Conservation (phyloP, 768 basidiomycete genomes). For the Psilocybe subaeruginosa region DNA sequence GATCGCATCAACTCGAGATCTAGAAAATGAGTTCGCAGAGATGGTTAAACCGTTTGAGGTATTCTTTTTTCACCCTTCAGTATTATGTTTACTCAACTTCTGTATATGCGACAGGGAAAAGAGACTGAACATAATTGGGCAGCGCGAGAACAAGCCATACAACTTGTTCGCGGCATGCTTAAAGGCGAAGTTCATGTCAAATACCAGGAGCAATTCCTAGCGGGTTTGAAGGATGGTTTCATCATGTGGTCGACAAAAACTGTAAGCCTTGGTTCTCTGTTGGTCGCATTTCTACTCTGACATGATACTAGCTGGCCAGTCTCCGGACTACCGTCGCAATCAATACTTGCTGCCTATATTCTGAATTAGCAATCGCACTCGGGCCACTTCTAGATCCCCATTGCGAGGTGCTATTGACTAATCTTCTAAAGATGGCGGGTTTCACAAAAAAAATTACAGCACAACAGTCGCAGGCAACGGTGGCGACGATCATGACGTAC, state of each 20-base stretch:
- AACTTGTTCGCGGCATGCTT: conserved; percentile 86
- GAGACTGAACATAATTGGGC: conserved; percentile 98
- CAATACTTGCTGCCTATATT: conserved; percentile 77
- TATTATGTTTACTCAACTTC: background rate
- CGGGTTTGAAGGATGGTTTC: conserved; percentile 74
- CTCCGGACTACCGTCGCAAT: conserved; percentile 88
- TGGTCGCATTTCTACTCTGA: background rate
- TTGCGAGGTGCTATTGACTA: conserved; percentile 75
- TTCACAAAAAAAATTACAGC: conserved; percentile 93
- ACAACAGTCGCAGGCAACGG: conserved; percentile 78
- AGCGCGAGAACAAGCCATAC: conserved; percentile 74
- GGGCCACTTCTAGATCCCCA: conserved; percentile 75
- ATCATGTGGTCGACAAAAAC: conserved; percentile 85
- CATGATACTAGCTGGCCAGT: conserved; percentile 66
- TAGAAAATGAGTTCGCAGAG: conserved; percentile 81
- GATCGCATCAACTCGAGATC: conserved; percentile 85
- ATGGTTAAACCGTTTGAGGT: conserved; percentile 88
- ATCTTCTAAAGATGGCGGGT: conserved; percentile 83
- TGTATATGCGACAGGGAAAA: conserved; percentile 64
- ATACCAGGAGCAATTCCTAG: conserved; percentile 75
- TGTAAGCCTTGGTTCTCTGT: conserved; percentile 45
- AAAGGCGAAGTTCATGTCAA: conserved; percentile 80
- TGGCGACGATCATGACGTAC: conserved; percentile 68
- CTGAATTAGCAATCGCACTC: conserved; percentile 71
- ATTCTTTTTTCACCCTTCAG: conserved; percentile 14